Percentiles rank a stretch among this genome's conserved stretches.
Evolutionary conservation across 768 basidiomycete species (phyloP).

Genomic region (Dentipellis fragilis): DNA sequence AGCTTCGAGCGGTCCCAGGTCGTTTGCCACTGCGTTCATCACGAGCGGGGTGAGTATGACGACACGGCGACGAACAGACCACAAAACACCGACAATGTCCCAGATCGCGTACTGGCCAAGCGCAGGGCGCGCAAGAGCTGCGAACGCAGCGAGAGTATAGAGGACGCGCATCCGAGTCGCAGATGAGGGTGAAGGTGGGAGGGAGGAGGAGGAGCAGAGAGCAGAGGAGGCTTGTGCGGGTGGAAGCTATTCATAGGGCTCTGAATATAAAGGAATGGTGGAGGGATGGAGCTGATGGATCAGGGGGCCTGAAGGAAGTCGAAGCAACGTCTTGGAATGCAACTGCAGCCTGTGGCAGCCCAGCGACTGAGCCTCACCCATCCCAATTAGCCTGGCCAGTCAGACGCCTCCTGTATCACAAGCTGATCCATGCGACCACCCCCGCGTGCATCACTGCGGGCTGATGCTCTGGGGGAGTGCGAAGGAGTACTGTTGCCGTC

Average conservation of each 20-base stretch:
- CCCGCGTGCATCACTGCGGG: too few species aligned
- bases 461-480: too few species aligned
- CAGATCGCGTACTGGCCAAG: slow-evolving; percentile 3
- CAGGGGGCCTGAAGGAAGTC: too few species aligned
- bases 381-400: too few species aligned
- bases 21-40: slow-evolving; percentile 15
- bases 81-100: slow-evolving; percentile 1
- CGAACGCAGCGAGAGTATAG: background rate
- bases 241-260: background rate
- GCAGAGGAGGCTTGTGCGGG: background rate
- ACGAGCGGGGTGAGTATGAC: background rate
- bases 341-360: too few species aligned
- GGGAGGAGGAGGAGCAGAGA: background rate
- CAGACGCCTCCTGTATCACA: too few species aligned
- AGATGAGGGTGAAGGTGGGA: background rate
- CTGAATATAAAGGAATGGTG: too few species aligned
- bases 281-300: too few species aligned
- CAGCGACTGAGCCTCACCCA: too few species aligned
- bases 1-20: slow-evolving; percentile 16
- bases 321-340: too few species aligned
- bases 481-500: too few species aligned
- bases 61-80: background rate
- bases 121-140: background rate
- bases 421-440: too few species aligned
- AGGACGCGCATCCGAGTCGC: background rate